A percentile compares a stretch with the other conserved stretches of the same genome.
Evolutionary conservation across 169 alveolate genomes (phyloP).

Genomic region (Plasmodium adleri): DNA sequence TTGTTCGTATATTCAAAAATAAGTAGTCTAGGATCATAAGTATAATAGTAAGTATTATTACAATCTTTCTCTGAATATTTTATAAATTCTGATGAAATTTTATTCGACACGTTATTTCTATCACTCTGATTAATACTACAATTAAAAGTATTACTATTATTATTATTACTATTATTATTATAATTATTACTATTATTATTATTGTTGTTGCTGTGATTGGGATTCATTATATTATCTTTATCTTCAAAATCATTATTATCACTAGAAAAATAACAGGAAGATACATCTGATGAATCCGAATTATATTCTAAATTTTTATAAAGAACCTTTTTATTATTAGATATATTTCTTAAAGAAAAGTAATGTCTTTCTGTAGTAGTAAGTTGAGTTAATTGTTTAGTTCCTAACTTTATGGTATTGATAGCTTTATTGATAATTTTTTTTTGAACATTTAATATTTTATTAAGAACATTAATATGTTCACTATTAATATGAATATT

Average conservation of each 20-base stretch:
- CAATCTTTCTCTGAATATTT: neutral
- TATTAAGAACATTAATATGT: slow-evolving; percentile 9
- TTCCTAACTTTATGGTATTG: slow-evolving; percentile 67
- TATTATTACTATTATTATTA: neutral
- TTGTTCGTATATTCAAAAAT: slow-evolving; percentile 92
- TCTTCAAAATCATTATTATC: slow-evolving; percentile 15
- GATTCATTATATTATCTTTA: neutral
- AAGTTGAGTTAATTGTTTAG: slow-evolving; percentile 56
- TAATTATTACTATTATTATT: neutral
- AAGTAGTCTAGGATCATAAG: slow-evolving; percentile 91
- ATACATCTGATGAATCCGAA: slow-evolving; percentile 70
- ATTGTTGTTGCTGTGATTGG: neutral
- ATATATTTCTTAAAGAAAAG: slow-evolving; percentile 41
- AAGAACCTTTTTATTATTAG: slow-evolving; percentile 25
- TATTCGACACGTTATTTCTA: neutral
- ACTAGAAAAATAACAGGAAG: slow-evolving; percentile 74
- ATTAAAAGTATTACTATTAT: neutral
- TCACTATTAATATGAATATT: neutral
- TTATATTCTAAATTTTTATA: slow-evolving; percentile 45
- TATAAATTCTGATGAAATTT: neutral
- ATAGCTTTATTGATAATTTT: slow-evolving; percentile 73
- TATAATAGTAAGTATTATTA: slow-evolving; percentile 27
- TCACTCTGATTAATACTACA: neutral
- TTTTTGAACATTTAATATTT: slow-evolving; percentile 35
- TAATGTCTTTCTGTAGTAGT: slow-evolving; percentile 75